Evolutionary conservation across 2,329 filamentous ascomycete species (phyloP), one percentile per base, ranked within the genome.

Genomic region (Biscogniauxia mediterranea): DNA sequence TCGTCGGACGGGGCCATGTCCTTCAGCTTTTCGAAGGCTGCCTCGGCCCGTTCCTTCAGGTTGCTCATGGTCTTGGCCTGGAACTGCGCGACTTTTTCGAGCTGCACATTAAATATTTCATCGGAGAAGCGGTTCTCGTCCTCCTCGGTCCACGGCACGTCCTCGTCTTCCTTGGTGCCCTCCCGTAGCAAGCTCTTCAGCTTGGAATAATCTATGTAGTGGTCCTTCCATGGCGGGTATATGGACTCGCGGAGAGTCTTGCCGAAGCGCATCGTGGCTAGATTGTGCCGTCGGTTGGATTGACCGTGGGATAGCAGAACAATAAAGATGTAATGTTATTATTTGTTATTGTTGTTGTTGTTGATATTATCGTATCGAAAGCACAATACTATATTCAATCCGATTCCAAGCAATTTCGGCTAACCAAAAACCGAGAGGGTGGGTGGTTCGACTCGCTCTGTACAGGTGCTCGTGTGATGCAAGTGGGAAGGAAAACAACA

Each of bases 151-250:
- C 95, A 99, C 50, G 86, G 81, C 56, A 81, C 81, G 57, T 85
- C 82, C 21, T 89, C 88, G 55, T 87, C 83, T 25, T 83, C 83
- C 61, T 76, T 76, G 63, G 76, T 80, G 74, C 92, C 87, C 76
- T 98, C 95, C 66, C 92, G 89, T 63, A 99, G 81, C 61, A 99
- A 84, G 71, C 84, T 83, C 83, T 98, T 98, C 67, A 99, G 88
- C 83, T 94, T 97, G 70, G 85, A 81, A 78, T 99, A 99, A 80
- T 98, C 93, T 74, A 99, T 92, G 81, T 99, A 98, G 73, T 96
- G 85, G 75, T 89, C 91, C 77, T 90, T 91, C 94, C 94, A 99
- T 73, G 93, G 92, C 69, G 85, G 79, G 76, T 98, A 95, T 70
- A 91, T 82, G 62, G 91, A 88, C 71, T 87, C 85, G 71, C 88